Evolutionary conservation across 2,329 filamentous ascomycete species (phyloP).

Genomic region (Claviceps sp.): DNA sequence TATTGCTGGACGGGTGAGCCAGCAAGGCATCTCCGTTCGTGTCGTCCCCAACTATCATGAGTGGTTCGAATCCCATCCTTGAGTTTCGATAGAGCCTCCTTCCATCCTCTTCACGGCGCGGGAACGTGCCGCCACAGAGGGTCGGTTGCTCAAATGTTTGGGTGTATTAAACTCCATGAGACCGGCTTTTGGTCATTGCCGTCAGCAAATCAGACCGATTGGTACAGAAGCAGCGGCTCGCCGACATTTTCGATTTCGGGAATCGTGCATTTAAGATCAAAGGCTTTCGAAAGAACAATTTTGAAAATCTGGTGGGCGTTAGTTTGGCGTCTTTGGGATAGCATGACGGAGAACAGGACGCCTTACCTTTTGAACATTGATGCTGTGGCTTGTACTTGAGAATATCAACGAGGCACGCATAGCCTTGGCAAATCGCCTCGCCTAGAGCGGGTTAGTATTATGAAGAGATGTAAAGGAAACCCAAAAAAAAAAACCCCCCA

Average conservation of each 20-base stretch:
- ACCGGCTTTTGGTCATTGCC: neutral
- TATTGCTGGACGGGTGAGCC: neutral
- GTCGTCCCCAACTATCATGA: neutral
- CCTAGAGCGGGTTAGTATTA: constrained; percentile 33
- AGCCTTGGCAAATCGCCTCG: constrained; percentile 88
- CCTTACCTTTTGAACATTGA: constrained; percentile 90
- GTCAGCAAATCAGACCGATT: constrained; percentile 32
- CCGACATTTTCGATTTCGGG: constrained; percentile 97
- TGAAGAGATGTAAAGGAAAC: neutral
- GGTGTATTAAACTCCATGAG: too few relatives aligned
- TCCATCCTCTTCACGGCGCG: neutral
- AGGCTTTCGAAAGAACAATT: constrained; percentile 95
- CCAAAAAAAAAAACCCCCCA: too few relatives aligned
- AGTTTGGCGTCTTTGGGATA: neutral
- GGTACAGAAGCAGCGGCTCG: constrained; percentile 87
- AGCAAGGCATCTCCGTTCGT: neutral
- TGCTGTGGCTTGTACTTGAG: constrained; percentile 96
- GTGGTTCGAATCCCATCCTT: neutral
- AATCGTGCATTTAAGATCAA: constrained; percentile 97
- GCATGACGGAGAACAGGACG: neutral
- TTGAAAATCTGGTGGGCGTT: constrained; percentile 73
- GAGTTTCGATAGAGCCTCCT: neutral
- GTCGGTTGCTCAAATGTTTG: neutral
- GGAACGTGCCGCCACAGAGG: neutral
- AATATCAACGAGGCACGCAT: constrained; percentile 98